Conservation (phyloP, 495 filamentous ascomycete species). For the Neurospora hispaniola region DNA sequence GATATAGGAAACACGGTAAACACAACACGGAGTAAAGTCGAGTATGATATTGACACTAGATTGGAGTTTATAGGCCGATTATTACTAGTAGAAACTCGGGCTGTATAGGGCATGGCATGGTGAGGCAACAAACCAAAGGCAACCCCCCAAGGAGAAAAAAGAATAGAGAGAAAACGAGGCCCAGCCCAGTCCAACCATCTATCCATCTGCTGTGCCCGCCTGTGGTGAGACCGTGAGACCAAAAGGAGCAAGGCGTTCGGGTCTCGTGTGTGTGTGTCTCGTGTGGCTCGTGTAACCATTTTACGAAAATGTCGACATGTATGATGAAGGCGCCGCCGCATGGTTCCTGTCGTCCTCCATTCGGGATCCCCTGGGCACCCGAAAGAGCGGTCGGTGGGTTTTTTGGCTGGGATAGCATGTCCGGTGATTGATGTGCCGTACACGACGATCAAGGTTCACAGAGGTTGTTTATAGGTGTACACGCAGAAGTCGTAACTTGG, state of each 20-base stretch:
- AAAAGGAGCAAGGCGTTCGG: neutral
- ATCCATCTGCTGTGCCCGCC: neutral
- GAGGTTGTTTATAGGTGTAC: no score
- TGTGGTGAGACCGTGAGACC: neutral
- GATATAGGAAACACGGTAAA: no score
- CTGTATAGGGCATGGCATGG: no score
- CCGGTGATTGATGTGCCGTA: neutral
- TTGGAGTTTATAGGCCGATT: no score
- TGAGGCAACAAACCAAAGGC: no score
- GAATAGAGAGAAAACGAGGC: no score
- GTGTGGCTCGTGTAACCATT: neutral
- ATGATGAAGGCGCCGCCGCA: neutral
- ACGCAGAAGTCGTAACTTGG: no score
- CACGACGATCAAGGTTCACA: neutral
- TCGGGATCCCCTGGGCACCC: neutral
- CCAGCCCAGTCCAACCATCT: no score
- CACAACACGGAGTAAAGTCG: no score
- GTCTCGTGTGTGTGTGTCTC: neutral
- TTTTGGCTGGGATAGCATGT: neutral
- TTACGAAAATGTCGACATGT: neutral
- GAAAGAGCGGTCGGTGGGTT: neutral
- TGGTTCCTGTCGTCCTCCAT: neutral
- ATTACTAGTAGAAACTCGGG: no score
- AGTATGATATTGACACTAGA: no score
- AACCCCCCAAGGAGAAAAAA: no score